Evolutionary conservation across 805 yeast genomes (phyloP), one percentile per base, ranked within the genome.

Genomic region (Soucietia sequanensis): DNA sequence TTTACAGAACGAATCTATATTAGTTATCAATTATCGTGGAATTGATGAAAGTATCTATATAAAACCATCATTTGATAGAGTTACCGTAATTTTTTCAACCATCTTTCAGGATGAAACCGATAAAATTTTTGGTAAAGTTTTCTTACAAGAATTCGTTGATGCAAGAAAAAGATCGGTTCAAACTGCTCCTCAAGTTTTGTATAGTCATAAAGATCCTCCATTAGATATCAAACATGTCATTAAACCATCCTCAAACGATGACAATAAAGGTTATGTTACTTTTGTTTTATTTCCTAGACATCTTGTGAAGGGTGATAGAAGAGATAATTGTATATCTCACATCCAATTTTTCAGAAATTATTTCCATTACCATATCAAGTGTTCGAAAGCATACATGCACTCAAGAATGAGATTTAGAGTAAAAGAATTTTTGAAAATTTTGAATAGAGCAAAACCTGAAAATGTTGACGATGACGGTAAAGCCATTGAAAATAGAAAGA

Each of bases 341-440:
- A 84, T 93, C 54, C 89, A 88, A 55, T 71, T 87, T 38, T 93
- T 93, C 68, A 77, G 99, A 65, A 95, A 90, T 56, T 93, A 91
- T 67, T 93, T 93, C 83, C 99, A 93, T 62, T 93, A 91, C 65
- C 99, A 93, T 59, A 93, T 93, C 70, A 93, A 93, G 68, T 91
- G 97, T 62, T 89, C 96, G 42, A 93, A 93, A 72, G 98, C 99
- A 23, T 93, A 86, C 66, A 81, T 93, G 82, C 99, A 93, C 64
- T 88, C 96, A 33, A 82, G 99, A 72, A 93, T 93, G 99, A 80
- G 99, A 63, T 87, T 73, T 65, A 78, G 99, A 54, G 98, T 93
- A 16, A 81, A 84, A 48, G 93, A 95, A 52, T 93, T 90, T 70
- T 77, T 90, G 57, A 93, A 93, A 72, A 91, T 93, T 21, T 79